phyloP scores from a whole-genome alignment of 129 eudicot genomes.

The Calendula officinalis region DNA sequence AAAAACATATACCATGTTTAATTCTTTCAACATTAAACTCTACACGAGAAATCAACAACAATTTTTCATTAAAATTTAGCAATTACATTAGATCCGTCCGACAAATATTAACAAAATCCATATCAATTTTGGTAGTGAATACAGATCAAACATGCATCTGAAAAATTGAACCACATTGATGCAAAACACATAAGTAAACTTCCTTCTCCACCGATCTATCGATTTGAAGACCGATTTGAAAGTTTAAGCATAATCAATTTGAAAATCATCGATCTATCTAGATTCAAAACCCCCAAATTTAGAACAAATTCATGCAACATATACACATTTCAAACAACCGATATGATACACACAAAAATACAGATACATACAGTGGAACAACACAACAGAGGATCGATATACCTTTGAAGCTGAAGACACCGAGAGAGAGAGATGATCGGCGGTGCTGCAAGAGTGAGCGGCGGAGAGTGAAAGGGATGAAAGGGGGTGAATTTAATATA shows the following conservation, averaged over 20 bases:
- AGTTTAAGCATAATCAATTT: too few relatives aligned
- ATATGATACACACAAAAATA: background rate
- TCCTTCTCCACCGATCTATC: too few relatives aligned
- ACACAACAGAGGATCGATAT: background rate
- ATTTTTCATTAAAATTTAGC: too few relatives aligned
- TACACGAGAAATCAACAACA: too few relatives aligned
- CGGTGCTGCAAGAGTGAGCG: background rate
- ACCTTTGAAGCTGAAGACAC: constrained; percentile 21
- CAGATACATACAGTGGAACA: background rate
- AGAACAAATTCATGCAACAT: constrained; percentile 17
- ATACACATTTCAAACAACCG: constrained; percentile 13
- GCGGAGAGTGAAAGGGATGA: constrained; percentile 13
- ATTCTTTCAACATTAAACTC: too few relatives aligned
- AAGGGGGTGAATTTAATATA: constrained; percentile 12
- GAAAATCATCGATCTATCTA: too few relatives aligned
- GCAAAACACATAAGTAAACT: too few relatives aligned
- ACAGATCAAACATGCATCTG: constrained; percentile 3
- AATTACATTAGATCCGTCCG: too few relatives aligned
- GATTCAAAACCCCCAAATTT: background rate
- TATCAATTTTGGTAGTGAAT: background rate
- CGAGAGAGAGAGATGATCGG: constrained; percentile 12
- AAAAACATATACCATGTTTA: too few relatives aligned
- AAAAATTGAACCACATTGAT: too few relatives aligned
- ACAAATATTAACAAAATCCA: constrained; percentile 26
- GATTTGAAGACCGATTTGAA: too few relatives aligned